These are phyloP conservation scores for Aeschynomene evenia DNA, from an alignment of 306 rosid genomes.

Conservation along the genomic window DNA sequence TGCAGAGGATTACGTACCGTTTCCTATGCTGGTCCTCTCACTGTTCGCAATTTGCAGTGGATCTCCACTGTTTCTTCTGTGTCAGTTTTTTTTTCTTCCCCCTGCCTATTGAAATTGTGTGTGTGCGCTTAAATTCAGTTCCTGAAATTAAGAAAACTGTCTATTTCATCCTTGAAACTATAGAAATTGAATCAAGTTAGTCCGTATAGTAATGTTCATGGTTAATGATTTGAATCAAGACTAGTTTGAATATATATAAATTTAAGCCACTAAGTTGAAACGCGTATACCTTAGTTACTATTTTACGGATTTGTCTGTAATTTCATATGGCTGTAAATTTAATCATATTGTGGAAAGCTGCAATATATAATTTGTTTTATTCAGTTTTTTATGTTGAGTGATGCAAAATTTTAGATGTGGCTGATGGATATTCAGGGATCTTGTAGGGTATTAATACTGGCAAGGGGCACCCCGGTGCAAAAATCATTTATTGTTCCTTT, in stretches of 20 bases:
- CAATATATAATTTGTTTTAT: background rate
- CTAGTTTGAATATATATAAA: too few relatives aligned
- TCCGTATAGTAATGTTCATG: too few relatives aligned
- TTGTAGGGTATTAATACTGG: conserved; percentile 65
- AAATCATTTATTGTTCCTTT: conserved; percentile 79
- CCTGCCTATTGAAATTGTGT: too few relatives aligned
- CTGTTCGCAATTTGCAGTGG: conserved; percentile 55
- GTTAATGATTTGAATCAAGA: too few relatives aligned
- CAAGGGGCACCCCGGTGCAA: conserved; percentile 75
- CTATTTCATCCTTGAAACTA: too few relatives aligned
- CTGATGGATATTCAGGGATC: conserved; percentile 27
- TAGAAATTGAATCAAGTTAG: too few relatives aligned
- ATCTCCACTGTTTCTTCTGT: conserved; percentile 58
- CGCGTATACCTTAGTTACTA: too few relatives aligned
- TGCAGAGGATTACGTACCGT: conserved; percentile 36
- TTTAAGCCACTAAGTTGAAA: too few relatives aligned
- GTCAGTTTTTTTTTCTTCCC: conserved; percentile 40
- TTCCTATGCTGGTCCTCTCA: conserved; percentile 60
- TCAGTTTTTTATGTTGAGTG: background rate
- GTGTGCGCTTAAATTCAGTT: too few relatives aligned
- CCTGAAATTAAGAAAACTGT: too few relatives aligned
- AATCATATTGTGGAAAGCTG: background rate
- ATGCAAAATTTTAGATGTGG: conserved; percentile 15
- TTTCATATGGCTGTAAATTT: background rate
- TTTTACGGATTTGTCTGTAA: too few relatives aligned